phyloP scores from a whole-genome alignment of 2,329 filamentous ascomycete genomes.

The Daldinia sp. region DNA sequence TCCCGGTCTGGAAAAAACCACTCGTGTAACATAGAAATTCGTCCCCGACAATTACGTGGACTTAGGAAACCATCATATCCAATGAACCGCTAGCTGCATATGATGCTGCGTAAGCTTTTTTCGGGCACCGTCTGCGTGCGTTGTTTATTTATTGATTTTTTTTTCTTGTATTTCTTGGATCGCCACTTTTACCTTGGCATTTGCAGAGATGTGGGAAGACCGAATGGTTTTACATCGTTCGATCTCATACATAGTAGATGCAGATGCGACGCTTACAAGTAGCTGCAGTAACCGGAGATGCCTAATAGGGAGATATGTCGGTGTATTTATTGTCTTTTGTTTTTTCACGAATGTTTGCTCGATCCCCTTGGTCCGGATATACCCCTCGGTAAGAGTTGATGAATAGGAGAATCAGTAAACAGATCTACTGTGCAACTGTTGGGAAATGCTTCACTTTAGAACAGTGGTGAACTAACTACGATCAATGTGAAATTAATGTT shows the following conservation, averaged over 20 bases:
- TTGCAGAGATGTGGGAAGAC: slow-evolving; percentile 14
- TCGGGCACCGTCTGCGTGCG: slow-evolving; percentile 8
- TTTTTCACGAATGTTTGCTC: not conserved
- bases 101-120: slow-evolving; percentile 1
- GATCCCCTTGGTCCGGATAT: slow-evolving; percentile 2
- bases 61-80: slow-evolving; percentile 9
- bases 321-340: not conserved
- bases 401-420: not conserved
- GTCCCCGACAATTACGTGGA: slow-evolving; percentile 8
- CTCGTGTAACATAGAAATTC: slow-evolving; percentile 11
- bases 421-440: not conserved
- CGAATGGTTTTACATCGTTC: slow-evolving; percentile 22
- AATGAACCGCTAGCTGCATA: slow-evolving; percentile 15
- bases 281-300: slow-evolving; percentile 1
- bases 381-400: not conserved
- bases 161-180: not conserved
- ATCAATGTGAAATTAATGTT: slow-evolving; percentile 10
- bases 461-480: slow-evolving; percentile 12
- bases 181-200: slow-evolving; percentile 24
- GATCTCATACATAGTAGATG: slow-evolving; percentile 8
- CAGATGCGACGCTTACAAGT: not conserved
- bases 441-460: slow-evolving; percentile 10
- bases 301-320: slow-evolving; percentile 27
- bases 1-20: not conserved
- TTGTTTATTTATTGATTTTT: not conserved